These are phyloP conservation scores for Pseudogymnoascus sp. DNA, from an alignment of 2,329 filamentous ascomycete species.

Conservation along the genomic window DNA sequence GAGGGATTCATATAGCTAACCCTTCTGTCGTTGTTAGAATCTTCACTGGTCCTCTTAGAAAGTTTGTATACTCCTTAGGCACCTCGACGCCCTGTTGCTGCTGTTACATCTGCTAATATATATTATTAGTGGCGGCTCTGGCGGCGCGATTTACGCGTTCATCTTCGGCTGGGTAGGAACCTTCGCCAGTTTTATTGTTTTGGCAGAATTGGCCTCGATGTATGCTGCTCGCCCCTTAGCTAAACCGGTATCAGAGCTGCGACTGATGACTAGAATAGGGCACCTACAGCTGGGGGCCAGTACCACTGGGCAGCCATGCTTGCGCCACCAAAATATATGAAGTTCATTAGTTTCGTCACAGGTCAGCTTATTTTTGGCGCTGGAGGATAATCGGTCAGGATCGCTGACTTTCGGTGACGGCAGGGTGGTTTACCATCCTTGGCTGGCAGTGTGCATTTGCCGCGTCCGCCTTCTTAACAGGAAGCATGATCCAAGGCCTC, in stretches of 20 bases:
- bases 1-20: background rate
- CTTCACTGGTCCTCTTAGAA: background rate
- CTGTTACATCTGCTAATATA: background rate
- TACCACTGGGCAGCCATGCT: conserved; percentile 53
- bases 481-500: conserved; percentile 42
- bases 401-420: conserved; percentile 36
- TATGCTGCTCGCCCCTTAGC: background rate
- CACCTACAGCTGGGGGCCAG: conserved; percentile 35
- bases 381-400: background rate
- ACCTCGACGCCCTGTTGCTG: background rate
- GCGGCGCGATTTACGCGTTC: background rate
- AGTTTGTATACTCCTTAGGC: background rate
- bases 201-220: conserved; percentile 15
- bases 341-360: conserved; percentile 37
- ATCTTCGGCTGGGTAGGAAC: background rate
- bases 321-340: conserved; percentile 39
- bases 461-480: conserved; percentile 37
- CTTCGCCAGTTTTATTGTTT: background rate
- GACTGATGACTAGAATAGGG: background rate
- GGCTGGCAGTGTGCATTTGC: conserved; percentile 36
- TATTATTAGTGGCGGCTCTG: background rate
- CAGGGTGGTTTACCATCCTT: conserved; percentile 45
- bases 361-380: background rate
- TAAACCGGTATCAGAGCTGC: background rate
- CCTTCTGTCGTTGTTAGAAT: background rate